These are phyloP conservation scores for Blastosporella zonata DNA, from an alignment of 1,284 basidiomycete species.

Conservation along the genomic window DNA sequence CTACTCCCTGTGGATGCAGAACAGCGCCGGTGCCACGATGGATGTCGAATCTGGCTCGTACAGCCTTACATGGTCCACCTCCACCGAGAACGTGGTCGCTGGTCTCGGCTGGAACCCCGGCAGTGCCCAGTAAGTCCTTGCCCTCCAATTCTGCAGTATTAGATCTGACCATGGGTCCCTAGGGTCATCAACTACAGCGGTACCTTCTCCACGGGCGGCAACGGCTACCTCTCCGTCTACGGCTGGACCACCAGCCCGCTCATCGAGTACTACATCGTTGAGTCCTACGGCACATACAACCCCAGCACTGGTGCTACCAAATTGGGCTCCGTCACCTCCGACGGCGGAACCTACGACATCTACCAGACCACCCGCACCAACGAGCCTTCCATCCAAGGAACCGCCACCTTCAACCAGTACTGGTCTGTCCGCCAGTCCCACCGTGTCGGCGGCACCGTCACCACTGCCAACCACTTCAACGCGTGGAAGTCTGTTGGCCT, in stretches of 20 bases:
- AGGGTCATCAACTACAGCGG: constrained; percentile 31
- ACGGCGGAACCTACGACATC: constrained; percentile 19
- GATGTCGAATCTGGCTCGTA: constrained; percentile 24
- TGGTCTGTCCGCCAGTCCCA: constrained; percentile 25
- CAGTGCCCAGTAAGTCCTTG: too few relatives aligned
- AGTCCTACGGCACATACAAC: constrained; percentile 38
- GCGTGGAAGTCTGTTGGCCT: too few relatives aligned
- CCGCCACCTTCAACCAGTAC: constrained; percentile 27
- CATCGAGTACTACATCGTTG: constrained; percentile 41
- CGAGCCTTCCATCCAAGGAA: constrained; percentile 27
- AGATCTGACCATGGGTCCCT: too few relatives aligned
- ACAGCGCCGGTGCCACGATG: constrained; percentile 24
- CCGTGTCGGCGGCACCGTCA: too few relatives aligned
- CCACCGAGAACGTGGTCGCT: constrained; percentile 27
- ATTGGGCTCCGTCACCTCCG: constrained; percentile 28
- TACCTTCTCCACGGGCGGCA: constrained; percentile 31
- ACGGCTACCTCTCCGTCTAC: constrained; percentile 36
- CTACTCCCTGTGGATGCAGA: constrained; percentile 30
- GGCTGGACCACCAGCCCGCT: constrained; percentile 36
- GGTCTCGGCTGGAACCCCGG: too few relatives aligned
- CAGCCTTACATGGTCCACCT: constrained; percentile 21
- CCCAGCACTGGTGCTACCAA: constrained; percentile 27
- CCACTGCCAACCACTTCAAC: too few relatives aligned
- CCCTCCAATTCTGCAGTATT: neutral
- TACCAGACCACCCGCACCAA: constrained; percentile 25